Base-by-base conservation (phyloP, 2,329 filamentous ascomycete genomes). In the Shiraia bambusicola region DNA sequence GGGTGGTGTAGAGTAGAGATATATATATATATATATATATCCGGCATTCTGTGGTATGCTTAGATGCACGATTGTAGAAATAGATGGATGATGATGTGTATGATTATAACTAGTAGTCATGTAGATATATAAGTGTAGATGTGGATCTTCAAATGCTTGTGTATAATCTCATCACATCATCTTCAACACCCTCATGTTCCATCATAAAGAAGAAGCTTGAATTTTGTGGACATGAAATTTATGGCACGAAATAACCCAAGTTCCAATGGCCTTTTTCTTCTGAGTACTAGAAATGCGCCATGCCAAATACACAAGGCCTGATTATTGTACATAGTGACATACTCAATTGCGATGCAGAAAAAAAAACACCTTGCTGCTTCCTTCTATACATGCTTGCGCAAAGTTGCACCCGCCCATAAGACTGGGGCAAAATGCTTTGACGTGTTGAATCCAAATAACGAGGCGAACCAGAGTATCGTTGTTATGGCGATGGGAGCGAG, bases 401-500 rank as follows among this genome's bases (percentile, higher is more conserved):
- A 49, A 34, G 65, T 63, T 3, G 75, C 72, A 9, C 74, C 74
- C 13, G 74, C 72, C 72, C 73, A 75, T 36, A 77, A 52, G 3
- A 77, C 70, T 1, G 76, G 76, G 28, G 74, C 75, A 16, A 78
- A 64, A 48, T 77, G 74, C 35, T 69, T 74, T 3, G 74, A 71
- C 50, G 76, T 69, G 49, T 77, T 76, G 40, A 76, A 71, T 1
- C 74, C 75, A 51, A 77, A 77, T 0, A 78, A 58, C 41, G 72
- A 76, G 31, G 71, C 64, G 40, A 78, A 66, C 81, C 82, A 86
- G 17, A 85, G 58, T 19, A 84, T 70, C 2, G 74, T 75, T 34
- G 81, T 76, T 2, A 81, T 71, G n/a, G 80, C 70, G 33, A 84
- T 78, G 0, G 83, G 83, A 10, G 80, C 71, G 24, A 86, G 72